Evolutionary conservation across 2,329 filamentous ascomycete species (phyloP).

Genomic region (Colletotrichum somersetense): DNA sequence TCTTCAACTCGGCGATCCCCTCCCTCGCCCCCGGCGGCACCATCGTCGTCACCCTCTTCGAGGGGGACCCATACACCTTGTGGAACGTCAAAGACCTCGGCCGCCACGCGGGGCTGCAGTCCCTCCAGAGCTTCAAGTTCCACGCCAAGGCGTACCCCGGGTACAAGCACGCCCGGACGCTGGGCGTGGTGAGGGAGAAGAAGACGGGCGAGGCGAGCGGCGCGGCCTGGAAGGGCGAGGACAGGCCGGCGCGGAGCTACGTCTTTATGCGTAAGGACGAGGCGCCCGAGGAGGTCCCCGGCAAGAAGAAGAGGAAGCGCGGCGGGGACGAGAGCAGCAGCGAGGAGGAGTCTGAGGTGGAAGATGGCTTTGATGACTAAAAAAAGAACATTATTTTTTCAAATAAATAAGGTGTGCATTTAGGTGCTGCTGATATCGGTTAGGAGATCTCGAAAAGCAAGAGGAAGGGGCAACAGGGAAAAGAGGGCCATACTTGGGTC

Average conservation of each 20-base stretch:
- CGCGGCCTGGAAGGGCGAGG: conserved; percentile 57
- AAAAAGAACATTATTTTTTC: too few relatives aligned
- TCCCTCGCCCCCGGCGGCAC: conserved; percentile 68
- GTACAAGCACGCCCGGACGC: conserved; percentile 79
- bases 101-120: conserved; percentile 79
- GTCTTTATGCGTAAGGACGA: conserved; percentile 73
- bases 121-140: conserved; percentile 79
- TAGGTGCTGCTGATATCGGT: background rate
- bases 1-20: conserved; percentile 69
- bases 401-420: background rate
- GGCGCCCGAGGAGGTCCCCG: conserved; percentile 46
- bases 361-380: conserved; percentile 48
- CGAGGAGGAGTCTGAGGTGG: conserved; percentile 44
- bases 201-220: conserved; percentile 58
- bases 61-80: conserved; percentile 92
- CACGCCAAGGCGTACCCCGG: conserved; percentile 76
- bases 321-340: conserved; percentile 49
- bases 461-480: background rate
- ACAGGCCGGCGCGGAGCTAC: conserved; percentile 66
- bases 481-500: background rate
- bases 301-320: conserved; percentile 49
- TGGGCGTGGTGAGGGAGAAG: conserved; percentile 71
- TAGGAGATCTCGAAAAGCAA: too few relatives aligned
- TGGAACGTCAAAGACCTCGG: conserved; percentile 95
- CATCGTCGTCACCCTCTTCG: conserved; percentile 89